A percentile compares a stretch with the other conserved stretches of the same genome.
These are phyloP conservation scores for Cytospora leucostoma DNA, from an alignment of 2,329 filamentous ascomycete genomes.

Conservation along the genomic window DNA sequence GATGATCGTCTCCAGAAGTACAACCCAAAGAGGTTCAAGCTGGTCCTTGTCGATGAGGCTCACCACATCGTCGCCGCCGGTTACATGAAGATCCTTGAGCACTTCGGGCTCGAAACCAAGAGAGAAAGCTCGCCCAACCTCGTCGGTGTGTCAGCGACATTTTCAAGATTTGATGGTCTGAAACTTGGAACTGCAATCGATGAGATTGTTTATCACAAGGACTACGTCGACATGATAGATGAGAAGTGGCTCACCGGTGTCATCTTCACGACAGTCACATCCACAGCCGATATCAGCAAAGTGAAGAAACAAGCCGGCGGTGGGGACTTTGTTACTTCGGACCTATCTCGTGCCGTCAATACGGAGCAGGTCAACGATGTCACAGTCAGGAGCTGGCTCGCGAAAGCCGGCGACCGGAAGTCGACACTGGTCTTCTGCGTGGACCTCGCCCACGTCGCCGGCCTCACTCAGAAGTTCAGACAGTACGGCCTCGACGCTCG, in stretches of 20 bases:
- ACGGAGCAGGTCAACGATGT: conserved; percentile 79
- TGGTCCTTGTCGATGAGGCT: conserved; percentile 92
- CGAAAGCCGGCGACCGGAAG: conserved; percentile 70
- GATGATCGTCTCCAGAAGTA: conserved; percentile 79
- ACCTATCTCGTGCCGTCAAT: conserved; percentile 83
- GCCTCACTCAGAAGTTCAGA: conserved; percentile 75
- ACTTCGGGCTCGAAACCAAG: conserved; percentile 68
- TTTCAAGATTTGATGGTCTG: conserved; percentile 79
- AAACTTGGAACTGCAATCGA: conserved; percentile 83
- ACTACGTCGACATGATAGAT: conserved; percentile 68
- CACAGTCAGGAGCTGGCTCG: conserved; percentile 82
- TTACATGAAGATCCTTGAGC: conserved; percentile 73
- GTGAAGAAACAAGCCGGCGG: conserved; percentile 62
- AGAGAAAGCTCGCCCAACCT: conserved; percentile 61
- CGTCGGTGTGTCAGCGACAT: conserved; percentile 81
- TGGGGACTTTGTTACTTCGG: conserved; percentile 77
- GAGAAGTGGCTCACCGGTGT: conserved; percentile 91
- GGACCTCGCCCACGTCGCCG: conserved; percentile 78
- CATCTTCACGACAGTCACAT: conserved; percentile 90
- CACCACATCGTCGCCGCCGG: conserved; percentile 89
- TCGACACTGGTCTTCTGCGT: conserved; percentile 96
- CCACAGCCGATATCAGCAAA: conserved; percentile 74
- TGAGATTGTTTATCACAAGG: conserved; percentile 92
- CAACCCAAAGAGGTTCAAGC: conserved; percentile 76
- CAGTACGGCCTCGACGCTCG: conserved; percentile 77